phyloP scores from a whole-genome alignment of 768 basidiomycete genomes.

The Suillus decipiens region DNA sequence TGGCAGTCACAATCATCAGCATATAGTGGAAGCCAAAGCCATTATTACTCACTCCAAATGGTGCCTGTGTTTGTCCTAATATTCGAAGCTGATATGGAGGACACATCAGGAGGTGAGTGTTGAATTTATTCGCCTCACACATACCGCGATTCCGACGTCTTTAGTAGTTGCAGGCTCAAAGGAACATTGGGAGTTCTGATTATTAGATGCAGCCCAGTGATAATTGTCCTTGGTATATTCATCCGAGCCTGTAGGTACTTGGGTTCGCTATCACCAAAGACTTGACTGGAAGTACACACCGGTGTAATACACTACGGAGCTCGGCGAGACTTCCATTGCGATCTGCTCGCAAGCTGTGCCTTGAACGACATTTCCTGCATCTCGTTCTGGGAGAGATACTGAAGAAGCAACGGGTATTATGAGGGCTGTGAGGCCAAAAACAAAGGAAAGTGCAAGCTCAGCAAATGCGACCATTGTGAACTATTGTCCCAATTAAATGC shows the following conservation, averaged over 20 bases:
- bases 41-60: slow-evolving; percentile 46
- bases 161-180: slow-evolving; percentile 52
- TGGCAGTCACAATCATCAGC: background rate
- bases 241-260: slow-evolving; percentile 6
- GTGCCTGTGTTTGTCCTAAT: slow-evolving; percentile 40
- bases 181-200: slow-evolving; percentile 42
- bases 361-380: background rate
- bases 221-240: slow-evolving; percentile 42
- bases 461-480: background rate
- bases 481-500: no score
- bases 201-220: slow-evolving; percentile 52
- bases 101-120: background rate
- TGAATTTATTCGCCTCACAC: slow-evolving; percentile 13
- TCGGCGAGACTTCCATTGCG: slow-evolving; percentile 37
- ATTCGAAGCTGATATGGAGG: slow-evolving; percentile 42
- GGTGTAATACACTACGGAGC: slow-evolving; percentile 48
- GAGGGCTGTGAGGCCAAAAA: background rate
- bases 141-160: slow-evolving; percentile 49
- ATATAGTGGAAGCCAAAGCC: background rate
- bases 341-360: slow-evolving; percentile 38
- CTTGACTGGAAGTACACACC: slow-evolving; percentile 26
- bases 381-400: no score
- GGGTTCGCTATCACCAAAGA: background rate
- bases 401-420: background rate
- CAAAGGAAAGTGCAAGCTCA: background rate